Conservation (phyloP, 306 rosid species). For the Erythrophleum fordii region DNA sequence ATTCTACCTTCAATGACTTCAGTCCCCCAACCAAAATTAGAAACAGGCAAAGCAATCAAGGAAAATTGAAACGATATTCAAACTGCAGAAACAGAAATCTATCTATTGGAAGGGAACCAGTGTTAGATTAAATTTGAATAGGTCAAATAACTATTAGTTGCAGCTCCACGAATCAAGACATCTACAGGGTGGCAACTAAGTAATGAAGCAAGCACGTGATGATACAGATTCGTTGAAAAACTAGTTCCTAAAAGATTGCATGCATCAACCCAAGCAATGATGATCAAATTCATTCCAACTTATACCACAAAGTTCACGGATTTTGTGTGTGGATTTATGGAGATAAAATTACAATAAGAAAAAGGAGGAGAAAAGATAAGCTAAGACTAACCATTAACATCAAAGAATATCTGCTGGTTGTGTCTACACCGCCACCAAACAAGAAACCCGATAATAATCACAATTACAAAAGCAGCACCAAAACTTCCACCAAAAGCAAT, state of each 20-base stretch:
- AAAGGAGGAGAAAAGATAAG: background rate
- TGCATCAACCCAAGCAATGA: background rate
- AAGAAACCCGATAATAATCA: slow-evolving; percentile 62
- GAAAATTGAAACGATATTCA: background rate
- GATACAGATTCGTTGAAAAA: slow-evolving; percentile 8
- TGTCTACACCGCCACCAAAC: slow-evolving; percentile 92
- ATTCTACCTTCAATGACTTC: slow-evolving; percentile 12
- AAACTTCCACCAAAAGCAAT: slow-evolving; percentile 89
- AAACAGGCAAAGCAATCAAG: background rate
- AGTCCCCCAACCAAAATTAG: background rate
- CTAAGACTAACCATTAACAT: slow-evolving; percentile 75
- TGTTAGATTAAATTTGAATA: background rate
- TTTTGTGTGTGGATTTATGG: background rate
- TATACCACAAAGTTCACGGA: slow-evolving; percentile 5
- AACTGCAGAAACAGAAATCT: background rate
- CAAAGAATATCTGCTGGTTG: slow-evolving; percentile 97
- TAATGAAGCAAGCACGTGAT: slow-evolving; percentile 8
- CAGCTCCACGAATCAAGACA: background rate
- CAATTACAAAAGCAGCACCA: slow-evolving; percentile 67
- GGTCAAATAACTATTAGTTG: background rate
- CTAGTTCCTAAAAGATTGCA: background rate
- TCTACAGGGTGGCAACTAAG: background rate
- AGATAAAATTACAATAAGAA: slow-evolving; percentile 14
- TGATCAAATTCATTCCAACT: background rate
- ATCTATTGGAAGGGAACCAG: background rate